phyloP scores from a whole-genome alignment of 1,284 basidiomycete species.

The Ganoderma sinense region DNA sequence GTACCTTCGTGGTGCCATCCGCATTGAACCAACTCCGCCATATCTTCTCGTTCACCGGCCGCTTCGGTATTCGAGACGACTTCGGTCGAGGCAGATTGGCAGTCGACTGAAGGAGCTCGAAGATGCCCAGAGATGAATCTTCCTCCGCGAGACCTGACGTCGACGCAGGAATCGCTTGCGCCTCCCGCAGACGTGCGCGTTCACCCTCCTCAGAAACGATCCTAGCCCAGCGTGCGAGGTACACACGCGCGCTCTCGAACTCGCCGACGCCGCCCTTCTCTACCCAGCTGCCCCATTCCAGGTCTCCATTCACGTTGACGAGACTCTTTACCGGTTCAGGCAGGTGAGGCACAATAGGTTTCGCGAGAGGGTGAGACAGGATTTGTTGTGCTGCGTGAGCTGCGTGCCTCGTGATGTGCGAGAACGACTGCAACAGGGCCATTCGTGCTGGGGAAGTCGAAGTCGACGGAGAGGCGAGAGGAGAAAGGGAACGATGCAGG shows the following conservation, averaged over 20 bases:
- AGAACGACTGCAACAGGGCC: constrained; percentile 85
- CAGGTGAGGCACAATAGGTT: constrained; percentile 93
- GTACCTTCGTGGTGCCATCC: constrained; percentile 73
- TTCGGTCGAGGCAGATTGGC: constrained; percentile 81
- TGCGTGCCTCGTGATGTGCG: constrained; percentile 89
- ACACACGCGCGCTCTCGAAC: constrained; percentile 95
- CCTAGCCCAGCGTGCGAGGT: constrained; percentile 96
- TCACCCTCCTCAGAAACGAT: constrained; percentile 97
- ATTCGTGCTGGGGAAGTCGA: constrained; percentile 73
- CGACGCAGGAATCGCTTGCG: constrained; percentile 63
- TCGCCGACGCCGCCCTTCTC: constrained; percentile 89
- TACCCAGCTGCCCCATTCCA: constrained; percentile 87
- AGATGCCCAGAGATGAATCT: constrained; percentile 82
- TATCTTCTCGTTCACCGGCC: constrained; percentile 74
- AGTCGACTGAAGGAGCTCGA: constrained; percentile 85
- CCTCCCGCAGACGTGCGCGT: constrained; percentile 80
- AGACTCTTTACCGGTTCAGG: constrained; percentile 90
- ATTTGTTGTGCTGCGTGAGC: constrained; percentile 92
- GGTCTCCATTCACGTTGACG: constrained; percentile 85
- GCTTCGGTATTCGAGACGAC: constrained; percentile 71
- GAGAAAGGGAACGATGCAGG: constrained; percentile 76
- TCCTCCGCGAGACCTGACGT: constrained; percentile 65
- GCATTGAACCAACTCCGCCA: constrained; percentile 79
- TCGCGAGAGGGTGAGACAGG: constrained; percentile 91
- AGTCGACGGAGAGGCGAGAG: constrained; percentile 49